Conservation (phyloP, 2,329 filamentous ascomycete genomes). For the Fusarium continuum region DNA sequence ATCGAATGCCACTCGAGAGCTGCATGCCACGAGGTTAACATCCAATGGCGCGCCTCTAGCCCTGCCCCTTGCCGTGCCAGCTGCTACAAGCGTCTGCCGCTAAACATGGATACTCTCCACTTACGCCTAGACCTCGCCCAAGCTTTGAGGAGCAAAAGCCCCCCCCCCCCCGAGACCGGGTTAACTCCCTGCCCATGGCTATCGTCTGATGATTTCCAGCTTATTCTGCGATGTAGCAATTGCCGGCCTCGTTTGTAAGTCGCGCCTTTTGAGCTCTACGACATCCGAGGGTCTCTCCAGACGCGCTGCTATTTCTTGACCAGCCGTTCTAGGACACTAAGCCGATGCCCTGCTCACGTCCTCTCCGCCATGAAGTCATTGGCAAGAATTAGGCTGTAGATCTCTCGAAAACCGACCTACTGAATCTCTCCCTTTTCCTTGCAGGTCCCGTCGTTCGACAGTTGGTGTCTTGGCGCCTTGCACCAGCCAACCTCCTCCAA, state of each 20-base stretch:
- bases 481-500: not conserved
- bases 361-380: constrained; percentile 36
- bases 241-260: constrained; percentile 8
- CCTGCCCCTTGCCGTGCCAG: constrained; percentile 39
- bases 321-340: too few relatives aligned
- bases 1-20: constrained; percentile 15
- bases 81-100: constrained; percentile 28
- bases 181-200: constrained; percentile 12
- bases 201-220: constrained; percentile 33
- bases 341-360: constrained; percentile 1
- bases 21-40: constrained; percentile 40
- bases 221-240: constrained; percentile 7
- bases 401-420: constrained; percentile 15
- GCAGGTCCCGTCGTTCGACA: constrained; percentile 25
- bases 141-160: constrained; percentile 3
- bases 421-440: constrained; percentile 23
- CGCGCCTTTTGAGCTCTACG: not conserved
- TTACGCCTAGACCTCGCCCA: constrained; percentile 33
- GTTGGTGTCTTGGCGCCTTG: constrained; percentile 18
- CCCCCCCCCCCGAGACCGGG: constrained; percentile 25
- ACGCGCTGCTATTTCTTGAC: too few relatives aligned
- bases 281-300: too few relatives aligned
- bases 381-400: constrained; percentile 14
- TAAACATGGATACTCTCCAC: constrained; percentile 34
- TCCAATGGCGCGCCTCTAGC: constrained; percentile 40